A percentile compares a stretch with the other conserved stretches of the same genome.
These are phyloP conservation scores for Ambrosiella cleistominuta DNA, from an alignment of 2,329 filamentous ascomycete species.

Conservation along the genomic window DNA sequence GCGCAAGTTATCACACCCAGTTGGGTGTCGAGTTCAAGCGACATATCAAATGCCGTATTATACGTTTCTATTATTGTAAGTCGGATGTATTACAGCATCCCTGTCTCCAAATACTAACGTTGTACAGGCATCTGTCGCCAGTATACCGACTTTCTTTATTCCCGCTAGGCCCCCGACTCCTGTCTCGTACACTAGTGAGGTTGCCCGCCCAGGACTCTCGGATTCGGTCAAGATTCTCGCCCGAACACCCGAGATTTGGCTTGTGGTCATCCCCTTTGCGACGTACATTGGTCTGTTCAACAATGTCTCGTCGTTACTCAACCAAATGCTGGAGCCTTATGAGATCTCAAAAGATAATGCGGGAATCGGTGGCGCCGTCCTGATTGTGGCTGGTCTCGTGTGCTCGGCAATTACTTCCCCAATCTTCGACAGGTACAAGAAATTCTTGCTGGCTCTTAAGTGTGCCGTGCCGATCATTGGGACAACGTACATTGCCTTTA, in stretches of 20 bases:
- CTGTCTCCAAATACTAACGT: not conserved
- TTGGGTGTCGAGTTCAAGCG: constrained; percentile 43
- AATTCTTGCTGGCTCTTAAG: constrained; percentile 57
- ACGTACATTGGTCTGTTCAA: constrained; percentile 91
- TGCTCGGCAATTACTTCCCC: constrained; percentile 60
- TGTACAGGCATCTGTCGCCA: constrained; percentile 39
- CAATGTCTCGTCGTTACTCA: constrained; percentile 68
- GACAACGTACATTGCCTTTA: constrained; percentile 54
- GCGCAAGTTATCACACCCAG: constrained; percentile 75
- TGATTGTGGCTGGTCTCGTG: constrained; percentile 78
- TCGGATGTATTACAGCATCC: constrained; percentile 10
- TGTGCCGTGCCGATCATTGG: constrained; percentile 57
- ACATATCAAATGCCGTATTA: constrained; percentile 68
- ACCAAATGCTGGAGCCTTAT: constrained; percentile 78
- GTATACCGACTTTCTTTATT: constrained; percentile 66
- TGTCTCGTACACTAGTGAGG: constrained; percentile 47
- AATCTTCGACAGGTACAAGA: constrained; percentile 69
- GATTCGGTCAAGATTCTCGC: constrained; percentile 35
- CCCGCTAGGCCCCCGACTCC: constrained; percentile 62
- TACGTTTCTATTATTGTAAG: constrained; percentile 68
- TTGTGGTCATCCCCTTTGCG: constrained; percentile 64
- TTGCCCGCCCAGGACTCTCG: constrained; percentile 34
- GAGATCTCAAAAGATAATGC: constrained; percentile 68
- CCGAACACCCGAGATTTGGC: constrained; percentile 55
- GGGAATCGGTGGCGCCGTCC: constrained; percentile 72